A percentile compares a stretch with the other conserved stretches of the same genome.
Evolutionary conservation across 495 filamentous ascomycete species (phyloP).

Genomic region (Letharia columbiana): DNA sequence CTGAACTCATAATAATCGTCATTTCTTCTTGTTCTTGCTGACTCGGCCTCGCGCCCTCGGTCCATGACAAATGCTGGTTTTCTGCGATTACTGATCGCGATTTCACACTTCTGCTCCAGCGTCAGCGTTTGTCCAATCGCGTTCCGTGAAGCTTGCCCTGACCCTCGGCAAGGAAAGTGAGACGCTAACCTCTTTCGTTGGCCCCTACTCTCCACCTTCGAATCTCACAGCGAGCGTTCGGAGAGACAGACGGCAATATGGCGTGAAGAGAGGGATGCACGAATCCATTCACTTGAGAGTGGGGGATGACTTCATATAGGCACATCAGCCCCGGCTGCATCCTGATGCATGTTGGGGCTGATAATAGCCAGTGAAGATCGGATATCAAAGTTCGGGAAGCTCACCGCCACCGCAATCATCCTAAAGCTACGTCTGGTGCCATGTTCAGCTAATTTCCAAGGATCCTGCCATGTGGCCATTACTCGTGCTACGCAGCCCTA

Average conservation of each 20-base stretch:
- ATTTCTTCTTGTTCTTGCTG: conserved; percentile 7
- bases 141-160: not conserved
- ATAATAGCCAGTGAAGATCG: not conserved
- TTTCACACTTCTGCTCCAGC: conserved; percentile 2
- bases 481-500: conserved; percentile 2
- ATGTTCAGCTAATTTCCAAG: not conserved
- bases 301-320: conserved; percentile 10
- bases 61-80: conserved; percentile 15
- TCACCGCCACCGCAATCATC: not conserved
- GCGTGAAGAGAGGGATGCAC: not conserved
- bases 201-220: not conserved
- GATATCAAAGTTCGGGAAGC: conserved; percentile 1
- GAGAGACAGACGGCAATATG: not conserved
- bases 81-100: conserved; percentile 13
- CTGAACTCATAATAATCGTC: conserved; percentile 13
- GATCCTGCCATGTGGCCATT: conserved; percentile 1
- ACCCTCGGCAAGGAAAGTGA: conserved; percentile 2
- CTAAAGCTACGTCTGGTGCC: not conserved
- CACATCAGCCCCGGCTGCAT: not conserved
- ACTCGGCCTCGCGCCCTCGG: conserved; percentile 7
- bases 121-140: conserved; percentile 14
- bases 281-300: not conserved
- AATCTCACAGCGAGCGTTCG: not conserved
- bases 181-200: conserved; percentile 13
- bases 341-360: not conserved